Evolutionary conservation across 352 stramenopile species (phyloP).

Genomic region (Plasmopara viticola): DNA sequence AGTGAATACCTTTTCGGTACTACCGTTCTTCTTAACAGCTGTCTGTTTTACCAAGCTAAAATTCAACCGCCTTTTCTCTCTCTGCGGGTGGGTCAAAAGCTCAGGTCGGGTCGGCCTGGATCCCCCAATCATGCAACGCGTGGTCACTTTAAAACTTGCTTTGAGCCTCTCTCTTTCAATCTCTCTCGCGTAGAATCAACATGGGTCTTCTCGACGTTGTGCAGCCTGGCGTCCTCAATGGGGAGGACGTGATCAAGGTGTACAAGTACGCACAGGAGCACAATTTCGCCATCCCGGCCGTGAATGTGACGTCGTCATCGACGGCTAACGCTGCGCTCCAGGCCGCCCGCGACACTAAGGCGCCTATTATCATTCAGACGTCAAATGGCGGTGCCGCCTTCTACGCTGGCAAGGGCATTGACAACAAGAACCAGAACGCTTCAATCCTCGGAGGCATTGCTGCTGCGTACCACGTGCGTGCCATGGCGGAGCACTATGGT

Average conservation of each 20-base stretch:
- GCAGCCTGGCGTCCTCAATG: slow-evolving; percentile 81
- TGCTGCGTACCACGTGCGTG: slow-evolving; percentile 93
- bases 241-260: slow-evolving; percentile 84
- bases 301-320: slow-evolving; percentile 95
- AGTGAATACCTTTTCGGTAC: too few relatives aligned
- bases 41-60: too few relatives aligned
- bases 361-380: slow-evolving; percentile 95
- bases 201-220: slow-evolving; percentile 85
- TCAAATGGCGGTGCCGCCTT: slow-evolving; percentile 30
- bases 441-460: slow-evolving; percentile 61
- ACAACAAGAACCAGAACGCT: slow-evolving; percentile 1
- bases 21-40: too few relatives aligned
- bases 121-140: not conserved
- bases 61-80: too few relatives aligned
- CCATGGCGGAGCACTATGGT: slow-evolving; percentile 94
- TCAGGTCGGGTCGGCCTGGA: not conserved
- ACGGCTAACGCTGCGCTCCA: slow-evolving; percentile 96
- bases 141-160: slow-evolving; percentile 31
- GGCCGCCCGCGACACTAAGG: slow-evolving; percentile 38
- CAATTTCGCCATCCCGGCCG: slow-evolving; percentile 96
- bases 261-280: slow-evolving; percentile 92
- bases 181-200: slow-evolving; percentile 11
- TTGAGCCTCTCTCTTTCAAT: slow-evolving; percentile 10
- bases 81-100: not conserved
- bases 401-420: not conserved